Evolutionary conservation across 352 stramenopile genomes (phyloP).

Genomic region (Phytophthora palmivora): DNA sequence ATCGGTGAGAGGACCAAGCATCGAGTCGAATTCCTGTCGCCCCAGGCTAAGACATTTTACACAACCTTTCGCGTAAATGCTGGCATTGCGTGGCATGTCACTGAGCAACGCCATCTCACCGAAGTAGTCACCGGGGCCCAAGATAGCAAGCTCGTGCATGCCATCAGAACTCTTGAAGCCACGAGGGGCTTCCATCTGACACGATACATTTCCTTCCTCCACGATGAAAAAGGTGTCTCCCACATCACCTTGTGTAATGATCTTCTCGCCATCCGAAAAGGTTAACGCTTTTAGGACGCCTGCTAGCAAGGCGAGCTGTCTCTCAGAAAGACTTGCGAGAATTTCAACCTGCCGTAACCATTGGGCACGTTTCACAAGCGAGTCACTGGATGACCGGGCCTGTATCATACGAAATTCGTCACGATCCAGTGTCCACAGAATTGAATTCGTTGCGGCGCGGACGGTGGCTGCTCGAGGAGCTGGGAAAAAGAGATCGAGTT

Average conservation of each 20-base stretch:
- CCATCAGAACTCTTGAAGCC: slow-evolving; percentile 32
- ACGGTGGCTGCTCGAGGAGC: slow-evolving; percentile 92
- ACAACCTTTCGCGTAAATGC: slow-evolving; percentile 62
- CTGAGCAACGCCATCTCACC: slow-evolving; percentile 93
- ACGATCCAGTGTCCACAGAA: slow-evolving; percentile 91
- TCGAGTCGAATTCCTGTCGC: slow-evolving; percentile 79
- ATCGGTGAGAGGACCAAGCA: slow-evolving; percentile 76
- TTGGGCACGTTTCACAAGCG: slow-evolving; percentile 72
- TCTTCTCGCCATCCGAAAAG: slow-evolving; percentile 75
- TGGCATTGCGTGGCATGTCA: slow-evolving; percentile 85
- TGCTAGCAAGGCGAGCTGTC: slow-evolving; percentile 71
- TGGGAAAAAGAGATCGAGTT: slow-evolving; percentile 25
- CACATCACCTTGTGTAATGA: slow-evolving; percentile 86
- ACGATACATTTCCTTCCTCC: slow-evolving; percentile 71
- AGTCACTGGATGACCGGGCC: slow-evolving; percentile 78
- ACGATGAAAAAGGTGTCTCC: slow-evolving; percentile 88
- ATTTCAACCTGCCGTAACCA: slow-evolving; percentile 82
- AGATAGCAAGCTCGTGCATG: slow-evolving; percentile 54
- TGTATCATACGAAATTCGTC: slow-evolving; percentile 88
- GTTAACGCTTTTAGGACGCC: slow-evolving; percentile 67
- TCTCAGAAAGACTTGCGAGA: slow-evolving; percentile 65
- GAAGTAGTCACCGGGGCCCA: slow-evolving; percentile 87
- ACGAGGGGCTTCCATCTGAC: slow-evolving; percentile 57
- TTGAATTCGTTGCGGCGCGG: slow-evolving; percentile 85
- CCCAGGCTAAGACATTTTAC: slow-evolving; percentile 79